phyloP scores from a whole-genome alignment of 2,329 filamentous ascomycete genomes.

The Nakataea oryzae region DNA sequence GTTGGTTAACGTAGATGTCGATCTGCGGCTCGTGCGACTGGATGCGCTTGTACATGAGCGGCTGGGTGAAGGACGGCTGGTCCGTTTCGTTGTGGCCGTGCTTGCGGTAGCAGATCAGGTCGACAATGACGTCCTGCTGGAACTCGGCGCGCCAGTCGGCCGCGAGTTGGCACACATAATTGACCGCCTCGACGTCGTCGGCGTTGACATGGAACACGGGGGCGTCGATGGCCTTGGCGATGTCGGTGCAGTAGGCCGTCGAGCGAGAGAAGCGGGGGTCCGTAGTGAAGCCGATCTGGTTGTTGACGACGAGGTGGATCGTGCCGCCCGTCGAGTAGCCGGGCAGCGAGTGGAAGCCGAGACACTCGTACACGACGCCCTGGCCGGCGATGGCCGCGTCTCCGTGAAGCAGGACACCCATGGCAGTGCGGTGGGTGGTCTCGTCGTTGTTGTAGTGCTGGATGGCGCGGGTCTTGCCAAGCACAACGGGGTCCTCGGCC shows the following conservation, averaged over 20 bases:
- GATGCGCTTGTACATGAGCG: slow-evolving; percentile 98
- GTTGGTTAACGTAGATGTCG: slow-evolving; percentile 83
- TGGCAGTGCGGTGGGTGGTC: slow-evolving; percentile 75
- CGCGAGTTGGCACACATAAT: slow-evolving; percentile 94
- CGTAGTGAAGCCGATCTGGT: slow-evolving; percentile 99
- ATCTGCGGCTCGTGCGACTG: slow-evolving; percentile 74
- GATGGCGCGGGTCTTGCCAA: slow-evolving; percentile 95
- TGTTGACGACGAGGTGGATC: slow-evolving; percentile 95
- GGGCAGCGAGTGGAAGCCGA: slow-evolving; percentile 92
- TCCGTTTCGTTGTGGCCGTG: slow-evolving; percentile 99
- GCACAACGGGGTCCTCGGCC: slow-evolving; percentile 93
- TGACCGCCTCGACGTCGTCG: slow-evolving; percentile 95
- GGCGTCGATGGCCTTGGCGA: slow-evolving; percentile 96
- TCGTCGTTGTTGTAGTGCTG: slow-evolving; percentile 99
- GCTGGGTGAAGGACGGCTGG: slow-evolving; percentile 98
- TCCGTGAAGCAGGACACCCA: slow-evolving; percentile 93
- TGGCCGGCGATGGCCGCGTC: slow-evolving; percentile 95
- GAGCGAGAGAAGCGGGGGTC: slow-evolving; percentile 96
- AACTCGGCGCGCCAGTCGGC: slow-evolving; percentile 98
- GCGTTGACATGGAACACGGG: slow-evolving; percentile 99
- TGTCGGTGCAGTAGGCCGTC: slow-evolving; percentile 97
- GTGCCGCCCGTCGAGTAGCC: slow-evolving; percentile 96
- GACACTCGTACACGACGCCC: slow-evolving; percentile 95
- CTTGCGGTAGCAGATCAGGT: slow-evolving; percentile 98
- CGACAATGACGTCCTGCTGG: slow-evolving; percentile 95